phyloP scores from a whole-genome alignment of 176 grass and related monocot species.

The Otatea glauca region DNA sequence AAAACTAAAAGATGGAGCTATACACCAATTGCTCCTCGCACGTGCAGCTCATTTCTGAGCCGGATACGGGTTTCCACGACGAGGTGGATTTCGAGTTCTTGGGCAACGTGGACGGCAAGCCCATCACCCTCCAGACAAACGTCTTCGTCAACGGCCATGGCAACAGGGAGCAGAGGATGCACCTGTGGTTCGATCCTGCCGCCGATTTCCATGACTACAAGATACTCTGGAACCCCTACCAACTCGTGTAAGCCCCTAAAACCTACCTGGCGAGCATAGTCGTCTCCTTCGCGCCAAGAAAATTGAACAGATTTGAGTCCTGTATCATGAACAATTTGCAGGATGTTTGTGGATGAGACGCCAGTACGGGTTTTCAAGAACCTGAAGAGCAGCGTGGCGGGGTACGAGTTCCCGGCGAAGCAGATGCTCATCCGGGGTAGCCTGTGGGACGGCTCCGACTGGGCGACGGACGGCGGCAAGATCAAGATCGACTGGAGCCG shows the following conservation, averaged over 20 bases:
- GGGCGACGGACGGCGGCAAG: slow-evolving; percentile 71
- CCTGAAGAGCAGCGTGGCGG: slow-evolving; percentile 37
- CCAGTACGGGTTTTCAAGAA: slow-evolving; percentile 67
- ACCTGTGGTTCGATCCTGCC: slow-evolving; percentile 77
- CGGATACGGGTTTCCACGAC: slow-evolving; percentile 39
- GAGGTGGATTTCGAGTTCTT: slow-evolving; percentile 85
- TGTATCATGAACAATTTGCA: slow-evolving; percentile 5
- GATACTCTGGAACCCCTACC: slow-evolving; percentile 86
- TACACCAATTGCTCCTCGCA: too few relatives aligned
- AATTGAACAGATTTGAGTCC: background rate
- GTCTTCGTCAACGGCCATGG: slow-evolving; percentile 62
- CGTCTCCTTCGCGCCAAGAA: background rate
- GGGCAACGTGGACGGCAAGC: slow-evolving; percentile 57
- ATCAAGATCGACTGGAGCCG: slow-evolving; percentile 61
- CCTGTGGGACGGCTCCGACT: too few relatives aligned
- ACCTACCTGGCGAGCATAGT: background rate
- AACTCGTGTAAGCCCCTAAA: slow-evolving; percentile 58
- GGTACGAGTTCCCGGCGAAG: too few relatives aligned
- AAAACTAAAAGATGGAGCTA: background rate
- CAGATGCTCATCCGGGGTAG: too few relatives aligned
- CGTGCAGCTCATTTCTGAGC: slow-evolving; percentile 44
- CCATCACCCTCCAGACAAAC: slow-evolving; percentile 72
- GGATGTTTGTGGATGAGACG: slow-evolving; percentile 64
- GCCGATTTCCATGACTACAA: slow-evolving; percentile 77
- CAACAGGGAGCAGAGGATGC: slow-evolving; percentile 55